Base-by-base conservation (phyloP, 1,284 basidiomycete species). In the Cryptococcus jaspeensis region DNA sequence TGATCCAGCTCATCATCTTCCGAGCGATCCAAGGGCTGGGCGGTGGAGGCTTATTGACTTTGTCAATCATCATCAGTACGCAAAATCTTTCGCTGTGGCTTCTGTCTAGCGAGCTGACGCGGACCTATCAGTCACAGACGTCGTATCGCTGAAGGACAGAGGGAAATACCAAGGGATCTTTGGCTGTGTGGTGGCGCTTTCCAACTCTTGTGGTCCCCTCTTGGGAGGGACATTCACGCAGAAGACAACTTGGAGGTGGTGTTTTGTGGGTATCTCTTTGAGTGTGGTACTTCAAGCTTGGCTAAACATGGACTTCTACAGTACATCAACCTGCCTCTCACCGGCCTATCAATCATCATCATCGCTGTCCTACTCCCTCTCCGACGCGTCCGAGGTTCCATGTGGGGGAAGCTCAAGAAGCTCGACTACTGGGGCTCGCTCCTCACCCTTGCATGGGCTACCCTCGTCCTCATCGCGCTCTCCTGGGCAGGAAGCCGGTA, bases 401-500 rank as follows among this genome's bases (percentile, higher is more conserved):
- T 84, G 32, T 79, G 77, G 65, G 72, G 32, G 61, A 89, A 90
- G 71, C 77, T 88, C n/a, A 74, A 82, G n/a, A 81, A 81, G 0
- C 76, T 89, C 20, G 88, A 90, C 68, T 89, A 86, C 60, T 61
- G 84, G 22, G 88, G 88, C 0, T 80, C 82, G 0, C 55, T 80
- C 0, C 72, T 89, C 18, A 85, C 84, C 0, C 80, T 89, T 8
- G 78, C 78, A 0, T 86, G 82, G n/a, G 85, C 85, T 36, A 79
- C 83, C 5, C 76, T 88, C 6, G 71, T 89, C 20, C 81, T 88
- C 42, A 78, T 89, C 13, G 86, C 87, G 0, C 79, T 90, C 18
- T 88, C 87, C 38, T 90, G 87, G 88, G 87, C 85, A 23, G 87
- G 87, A 3, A 81, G 85, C 0, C 84, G 84, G 2, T 87, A 87